A percentile compares a stretch with the other conserved stretches of the same genome.
Evolutionary conservation across 192 early-diverging fungal genomes (phyloP).

Genomic region (Chytriomyces sp.): DNA sequence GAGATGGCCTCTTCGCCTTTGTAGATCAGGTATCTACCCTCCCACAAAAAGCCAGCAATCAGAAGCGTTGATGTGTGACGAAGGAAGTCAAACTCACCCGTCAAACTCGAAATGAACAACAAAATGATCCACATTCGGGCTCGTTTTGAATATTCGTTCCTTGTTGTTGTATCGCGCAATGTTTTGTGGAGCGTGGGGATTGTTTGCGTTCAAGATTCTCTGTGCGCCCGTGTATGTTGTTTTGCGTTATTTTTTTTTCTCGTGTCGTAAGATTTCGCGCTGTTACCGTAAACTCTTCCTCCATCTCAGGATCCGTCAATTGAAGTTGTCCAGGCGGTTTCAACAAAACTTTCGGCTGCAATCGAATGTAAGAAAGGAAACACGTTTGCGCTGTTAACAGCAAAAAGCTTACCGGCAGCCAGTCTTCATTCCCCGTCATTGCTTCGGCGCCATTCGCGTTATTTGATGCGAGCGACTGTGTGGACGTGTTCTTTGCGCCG

Average conservation of each 20-base stretch:
- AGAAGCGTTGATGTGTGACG: conserved; percentile 1
- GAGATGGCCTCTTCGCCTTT: conserved; percentile 42
- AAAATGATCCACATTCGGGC: conserved; percentile 64
- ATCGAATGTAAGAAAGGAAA: neutral
- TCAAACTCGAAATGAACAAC: conserved; percentile 70
- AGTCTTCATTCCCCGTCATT: conserved; percentile 53
- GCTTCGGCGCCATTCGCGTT: conserved; percentile 27
- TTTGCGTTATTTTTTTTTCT: too few relatives aligned
- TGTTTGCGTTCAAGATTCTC: conserved; percentile 70
- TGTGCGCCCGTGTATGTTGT: neutral
- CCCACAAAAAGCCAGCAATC: conserved; percentile 24
- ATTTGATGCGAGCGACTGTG: conserved; percentile 49
- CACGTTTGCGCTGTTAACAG: neutral
- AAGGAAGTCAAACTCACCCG: conserved; percentile 45
- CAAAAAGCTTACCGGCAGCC: conserved; percentile 54
- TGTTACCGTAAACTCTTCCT: conserved; percentile 60
- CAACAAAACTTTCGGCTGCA: conserved; percentile 64
- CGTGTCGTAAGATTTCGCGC: too few relatives aligned
- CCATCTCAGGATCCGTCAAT: conserved; percentile 60
- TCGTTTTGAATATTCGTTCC: conserved; percentile 63
- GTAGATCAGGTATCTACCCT: conserved; percentile 53
- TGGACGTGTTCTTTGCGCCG: conserved; percentile 43
- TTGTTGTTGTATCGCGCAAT: conserved; percentile 65
- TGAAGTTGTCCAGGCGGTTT: conserved; percentile 63
- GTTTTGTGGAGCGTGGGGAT: conserved; percentile 69